Base-by-base conservation (phyloP, 257 asterid species). In the Schizonepeta tenuifolia region DNA sequence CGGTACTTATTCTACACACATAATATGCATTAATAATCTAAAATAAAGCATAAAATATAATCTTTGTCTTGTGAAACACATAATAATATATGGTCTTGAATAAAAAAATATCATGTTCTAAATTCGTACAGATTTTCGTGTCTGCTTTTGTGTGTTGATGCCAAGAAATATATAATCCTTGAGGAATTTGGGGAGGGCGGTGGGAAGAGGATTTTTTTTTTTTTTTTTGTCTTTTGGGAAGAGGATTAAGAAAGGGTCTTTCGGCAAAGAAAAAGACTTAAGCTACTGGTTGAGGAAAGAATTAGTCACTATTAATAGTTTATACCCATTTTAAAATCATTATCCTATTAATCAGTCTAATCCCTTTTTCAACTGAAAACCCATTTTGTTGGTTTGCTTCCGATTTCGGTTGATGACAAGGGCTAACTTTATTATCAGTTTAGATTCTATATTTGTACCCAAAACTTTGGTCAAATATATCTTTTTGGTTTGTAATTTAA, bases 161-260 rank as follows among this genome's bases (percentile, higher is more conserved):
- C 3, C n/a, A 35, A 4, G 10, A 28, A 22, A 67, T 24, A 60
- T 68, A 41, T 28, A 55, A 46, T 26, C 15, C 8, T 64, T 54
- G 66, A 71, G 57, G 56, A 71, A 51, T 76, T 54, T 41, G 54
- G 58, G 38, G 4, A 68, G 75, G 78, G 68, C 79, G 75, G 78
- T 78, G 55, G 77, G 12, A 44, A 66, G 53, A 67, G 69, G 72
- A 67, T 78, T 44, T n/a, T n/a, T n/a, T n/a, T n/a, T n/a, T n/a
- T n/a, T n/a, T n/a, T n/a, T n/a, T n/a, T n/a, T n/a, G n/a, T n/a
- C n/a, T n/a, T n/a, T n/a, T 78, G 55, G 77, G 12, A 44, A 66
- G 53, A 67, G 69, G 72, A 67, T 78, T 44, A 73, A 63, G 13
- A 78, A 78, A 78, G 80, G 77, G 66, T 70, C 80, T 79, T 79